Evolutionary conservation across 768 basidiomycete genomes (phyloP), one percentile per base, ranked within the genome.

Genomic region (Amylocystis lapponica): DNA sequence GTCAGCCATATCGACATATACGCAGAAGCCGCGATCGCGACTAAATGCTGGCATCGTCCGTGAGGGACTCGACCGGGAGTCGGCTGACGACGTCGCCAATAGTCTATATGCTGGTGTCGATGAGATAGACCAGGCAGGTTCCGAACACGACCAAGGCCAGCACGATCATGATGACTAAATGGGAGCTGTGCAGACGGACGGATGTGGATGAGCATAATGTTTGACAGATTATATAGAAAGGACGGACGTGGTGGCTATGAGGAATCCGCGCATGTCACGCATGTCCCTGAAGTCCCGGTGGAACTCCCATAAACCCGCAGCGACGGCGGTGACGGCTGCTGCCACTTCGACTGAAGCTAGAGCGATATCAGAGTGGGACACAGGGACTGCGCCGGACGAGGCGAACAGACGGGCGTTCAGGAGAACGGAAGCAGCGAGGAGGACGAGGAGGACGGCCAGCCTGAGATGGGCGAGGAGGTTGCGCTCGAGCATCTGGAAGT

Each of bases 401-500:
- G 55, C 40, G 14, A 67, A 63, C 12, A 88, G 69, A 11, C 81
- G 79, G 17, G 73, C 71, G 21, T 70, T 71, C 8, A 87, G 71
- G 12, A 88, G 63, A 39, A 82, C 64, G 8, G 84, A 83, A 22
- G 79, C 75, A 2, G 79, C 77, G 3, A 86, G 61, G 1, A 87
- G 65, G 7, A 75, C 73, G 22, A 88, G 66, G 19, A 88, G 63
- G 9, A 85, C 64, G 5, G 76, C 80, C 21, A 87, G 70, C 53
- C 78, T 83, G 42, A 83, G 47, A 55, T 88, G 80, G 0, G 83
- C 73, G 25, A 88, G 67, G 38, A 85, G 65, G 52, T 88, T 87
- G 39, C 86, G 72, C 60, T 87, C 86, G 12, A 88, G 71, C 83
- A 87, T 85, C 61, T 76, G 81, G 48, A 77, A 85, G 57, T 88